Base-by-base conservation (phyloP, 257 asterid species). In the Ophiorrhiza pumila region DNA sequence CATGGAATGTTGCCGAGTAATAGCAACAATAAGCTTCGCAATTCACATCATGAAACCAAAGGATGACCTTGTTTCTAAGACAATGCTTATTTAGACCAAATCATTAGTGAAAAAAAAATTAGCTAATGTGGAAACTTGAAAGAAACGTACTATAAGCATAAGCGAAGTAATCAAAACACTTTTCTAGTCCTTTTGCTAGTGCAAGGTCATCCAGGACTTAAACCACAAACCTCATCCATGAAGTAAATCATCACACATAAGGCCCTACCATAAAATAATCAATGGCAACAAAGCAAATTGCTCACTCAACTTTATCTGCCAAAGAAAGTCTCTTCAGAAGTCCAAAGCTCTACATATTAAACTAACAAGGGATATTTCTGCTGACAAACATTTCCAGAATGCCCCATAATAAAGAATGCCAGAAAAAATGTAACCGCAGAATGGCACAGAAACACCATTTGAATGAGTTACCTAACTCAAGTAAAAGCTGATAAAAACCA, bases 271-370 rank as follows among this genome's bases (percentile, higher is more conserved):
- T 0, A 27, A 66, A 4, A 20, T 17, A 42, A 45, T 47, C 5
- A 32, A n/a, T 1, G 15, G 58, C 2, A 17, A 45, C 17, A 35
- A 72, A 45, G 69, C 50, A 60, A 71, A 65, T 23, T 46, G 63
- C 62, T 49, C 23, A 65, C 13, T 34, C 45, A 60, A 31, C 43
- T 60, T 15, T 27, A 17, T 14, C 10, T 25, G 3, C n/a, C 53
- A 64, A 5, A 34, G 22, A 35, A 39, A 47, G 31, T 62, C 29
- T 42, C 64, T 62, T n/a, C 35, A 3, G 68, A 72, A 73, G 67
- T 42, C 18, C n/a, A 42, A 20, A 37, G 68, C 32, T 22, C 20
- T 35, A 37, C 5, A 13, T n/a, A n/a, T n/a, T n/a, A 18, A 18
- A 3, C 43, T 22, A 62, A 27, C 3, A 22, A 20, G 10, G 27